These are phyloP conservation scores for Trametes versicolor DNA, from an alignment of 1,284 basidiomycete genomes.

Conservation along the genomic window DNA sequence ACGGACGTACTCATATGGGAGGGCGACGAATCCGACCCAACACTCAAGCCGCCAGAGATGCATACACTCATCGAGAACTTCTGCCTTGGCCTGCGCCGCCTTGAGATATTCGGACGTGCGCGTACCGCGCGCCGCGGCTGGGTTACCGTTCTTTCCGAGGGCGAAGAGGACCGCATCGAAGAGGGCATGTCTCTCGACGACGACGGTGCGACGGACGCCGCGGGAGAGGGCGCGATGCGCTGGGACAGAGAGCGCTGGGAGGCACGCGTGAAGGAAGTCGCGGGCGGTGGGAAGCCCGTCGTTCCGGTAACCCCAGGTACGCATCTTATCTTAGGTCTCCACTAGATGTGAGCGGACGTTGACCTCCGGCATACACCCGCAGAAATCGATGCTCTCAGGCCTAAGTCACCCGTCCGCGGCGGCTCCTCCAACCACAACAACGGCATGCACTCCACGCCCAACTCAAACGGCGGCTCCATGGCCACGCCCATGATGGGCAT, in stretches of 20 bases:
- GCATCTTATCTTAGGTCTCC: constrained; percentile 32
- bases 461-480: constrained; percentile 16
- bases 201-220: constrained; percentile 50
- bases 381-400: constrained; percentile 88
- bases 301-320: constrained; percentile 68
- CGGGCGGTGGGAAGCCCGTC: constrained; percentile 61
- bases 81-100: constrained; percentile 91
- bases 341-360: neutral
- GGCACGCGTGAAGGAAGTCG: constrained; percentile 61
- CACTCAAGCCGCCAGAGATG: constrained; percentile 92
- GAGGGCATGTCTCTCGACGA: constrained; percentile 50
- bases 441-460: constrained; percentile 27
- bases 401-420: constrained; percentile 81
- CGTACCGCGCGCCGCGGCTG: constrained; percentile 87
- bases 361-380: neutral
- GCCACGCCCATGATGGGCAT: constrained; percentile 31
- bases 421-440: constrained; percentile 42
- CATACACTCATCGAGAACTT: constrained; percentile 98
- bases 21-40: constrained; percentile 82
- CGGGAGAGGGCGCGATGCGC: constrained; percentile 44
- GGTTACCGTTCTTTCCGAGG: constrained; percentile 86
- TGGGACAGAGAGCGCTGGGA: constrained; percentile 73
- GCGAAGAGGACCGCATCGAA: constrained; percentile 62
- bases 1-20: constrained; percentile 98
- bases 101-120: constrained; percentile 89